phyloP scores from a whole-genome alignment of 257 asterid species.

The Misopates orontium region DNA sequence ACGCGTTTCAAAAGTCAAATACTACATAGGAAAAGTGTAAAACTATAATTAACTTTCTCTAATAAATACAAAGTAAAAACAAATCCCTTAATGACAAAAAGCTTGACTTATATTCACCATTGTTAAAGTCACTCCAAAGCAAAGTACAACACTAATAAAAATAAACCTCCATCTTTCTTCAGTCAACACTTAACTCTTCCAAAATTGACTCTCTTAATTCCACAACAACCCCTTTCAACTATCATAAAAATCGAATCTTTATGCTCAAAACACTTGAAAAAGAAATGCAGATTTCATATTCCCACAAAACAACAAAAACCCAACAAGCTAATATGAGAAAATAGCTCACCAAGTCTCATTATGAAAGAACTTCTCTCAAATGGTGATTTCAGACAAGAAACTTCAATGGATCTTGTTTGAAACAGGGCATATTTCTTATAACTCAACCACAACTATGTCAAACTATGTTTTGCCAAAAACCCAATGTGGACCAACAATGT shows the following conservation, averaged over 20 bases:
- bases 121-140: constrained; percentile 17
- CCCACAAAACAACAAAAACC: background rate
- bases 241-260: background rate
- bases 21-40: too few species aligned
- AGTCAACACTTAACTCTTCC: constrained; percentile 1
- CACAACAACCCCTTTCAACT: background rate
- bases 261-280: background rate
- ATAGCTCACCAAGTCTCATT: constrained; percentile 65
- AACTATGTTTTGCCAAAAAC: constrained; percentile 25
- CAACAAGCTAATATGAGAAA: constrained; percentile 17
- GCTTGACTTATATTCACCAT: background rate
- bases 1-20: constrained; percentile 13
- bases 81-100: constrained; percentile 12
- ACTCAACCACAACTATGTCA: constrained; percentile 25
- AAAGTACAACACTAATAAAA: constrained; percentile 30
- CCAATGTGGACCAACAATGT: constrained; percentile 33
- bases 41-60: too few species aligned
- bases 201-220: constrained; percentile 10
- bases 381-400: constrained; percentile 26
- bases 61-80: too few species aligned
- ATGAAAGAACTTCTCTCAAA: constrained; percentile 26
- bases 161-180: constrained; percentile 17
- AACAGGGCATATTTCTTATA: constrained; percentile 31
- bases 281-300: background rate
- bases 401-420: constrained; percentile 29